Evolutionary conservation across 2,329 filamentous ascomycete species (phyloP).

Genomic region (Talaromyces marneffei): DNA sequence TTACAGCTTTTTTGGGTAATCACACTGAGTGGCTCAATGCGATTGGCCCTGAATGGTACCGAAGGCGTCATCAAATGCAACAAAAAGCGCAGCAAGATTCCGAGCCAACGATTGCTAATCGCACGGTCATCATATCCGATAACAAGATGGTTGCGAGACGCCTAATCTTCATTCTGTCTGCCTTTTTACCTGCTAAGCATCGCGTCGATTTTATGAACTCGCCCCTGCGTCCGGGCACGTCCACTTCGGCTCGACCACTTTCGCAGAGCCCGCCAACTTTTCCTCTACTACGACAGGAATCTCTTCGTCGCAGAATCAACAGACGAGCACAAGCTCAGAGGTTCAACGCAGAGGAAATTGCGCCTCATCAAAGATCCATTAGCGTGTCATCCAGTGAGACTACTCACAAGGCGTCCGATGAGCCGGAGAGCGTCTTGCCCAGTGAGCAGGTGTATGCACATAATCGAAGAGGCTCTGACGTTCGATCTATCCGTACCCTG

Average conservation of each 20-base stretch:
- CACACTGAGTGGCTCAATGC: slow-evolving; percentile 56
- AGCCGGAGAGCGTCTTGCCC: slow-evolving; percentile 22
- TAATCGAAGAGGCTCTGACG: slow-evolving; percentile 38
- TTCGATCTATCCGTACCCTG: slow-evolving; percentile 38
- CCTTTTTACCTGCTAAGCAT: slow-evolving; percentile 50
- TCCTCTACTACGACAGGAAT: slow-evolving; percentile 47
- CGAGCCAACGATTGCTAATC: slow-evolving; percentile 45
- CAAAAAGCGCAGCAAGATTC: slow-evolving; percentile 45
- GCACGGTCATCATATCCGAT: slow-evolving; percentile 53
- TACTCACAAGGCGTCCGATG: slow-evolving; percentile 30
- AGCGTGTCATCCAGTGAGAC: slow-evolving; percentile 43
- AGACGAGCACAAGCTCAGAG: slow-evolving; percentile 45
- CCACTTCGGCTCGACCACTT: slow-evolving; percentile 44
- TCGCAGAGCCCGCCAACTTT: slow-evolving; percentile 51
- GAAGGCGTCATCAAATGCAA: slow-evolving; percentile 47
- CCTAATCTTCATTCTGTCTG: slow-evolving; percentile 53
- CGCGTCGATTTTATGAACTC: slow-evolving; percentile 35
- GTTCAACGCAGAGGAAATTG: slow-evolving; percentile 30
- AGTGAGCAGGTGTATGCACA: slow-evolving; percentile 21
- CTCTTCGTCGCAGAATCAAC: slow-evolving; percentile 50
- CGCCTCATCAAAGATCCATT: slow-evolving; percentile 35
- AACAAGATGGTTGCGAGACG: slow-evolving; percentile 56
- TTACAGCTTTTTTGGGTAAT: slow-evolving; percentile 55
- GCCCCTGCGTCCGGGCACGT: slow-evolving; percentile 36
- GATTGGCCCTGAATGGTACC: slow-evolving; percentile 51